A percentile compares a stretch with the other conserved stretches of the same genome.
These are phyloP conservation scores for Yamadazyma siamensis DNA, from an alignment of 1,139 yeast genomes.

Conservation along the genomic window DNA sequence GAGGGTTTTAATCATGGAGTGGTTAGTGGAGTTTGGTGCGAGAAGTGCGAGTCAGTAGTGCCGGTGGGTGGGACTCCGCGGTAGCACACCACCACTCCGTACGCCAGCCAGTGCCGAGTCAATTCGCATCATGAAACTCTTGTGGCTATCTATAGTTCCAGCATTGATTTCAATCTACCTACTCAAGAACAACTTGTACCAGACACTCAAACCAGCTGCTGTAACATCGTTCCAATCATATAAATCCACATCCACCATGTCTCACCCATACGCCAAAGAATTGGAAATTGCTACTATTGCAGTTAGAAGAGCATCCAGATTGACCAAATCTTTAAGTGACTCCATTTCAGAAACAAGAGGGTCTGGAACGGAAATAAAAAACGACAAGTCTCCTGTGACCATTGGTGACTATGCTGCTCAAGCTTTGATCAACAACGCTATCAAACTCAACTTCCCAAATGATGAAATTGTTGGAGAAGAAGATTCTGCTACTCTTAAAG, in stretches of 20 bases:
- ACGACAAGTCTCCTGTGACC: conserved; percentile 93
- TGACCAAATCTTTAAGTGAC: conserved; percentile 71
- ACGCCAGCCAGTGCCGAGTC: too few species aligned
- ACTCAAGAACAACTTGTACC: too few species aligned
- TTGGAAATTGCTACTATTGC: conserved; percentile 80
- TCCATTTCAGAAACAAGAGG: conserved; percentile 58
- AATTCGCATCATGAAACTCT: too few species aligned
- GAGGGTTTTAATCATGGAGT: conserved; percentile 29
- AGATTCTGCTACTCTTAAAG: conserved; percentile 64
- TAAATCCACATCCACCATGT: conserved; percentile 12
- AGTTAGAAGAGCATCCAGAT: conserved; percentile 78
- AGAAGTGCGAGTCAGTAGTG: too few species aligned
- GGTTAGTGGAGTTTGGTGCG: too few species aligned
- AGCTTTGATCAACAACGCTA: conserved; percentile 84
- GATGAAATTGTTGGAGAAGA: conserved; percentile 96
- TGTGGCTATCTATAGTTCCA: too few species aligned
- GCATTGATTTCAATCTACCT: too few species aligned
- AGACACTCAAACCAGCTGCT: too few species aligned
- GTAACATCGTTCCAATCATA: too few species aligned
- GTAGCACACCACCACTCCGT: too few species aligned
- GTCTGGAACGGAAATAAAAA: conserved; percentile 69
- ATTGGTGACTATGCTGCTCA: conserved; percentile 97
- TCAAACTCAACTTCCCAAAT: conserved; percentile 70
- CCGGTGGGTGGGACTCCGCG: too few species aligned
- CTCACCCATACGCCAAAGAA: conserved; percentile 49